Percentiles rank a stretch among this genome's conserved stretches.
Evolutionary conservation across 352 stramenopile genomes (phyloP).

Genomic region (Pythium folliculosum): DNA sequence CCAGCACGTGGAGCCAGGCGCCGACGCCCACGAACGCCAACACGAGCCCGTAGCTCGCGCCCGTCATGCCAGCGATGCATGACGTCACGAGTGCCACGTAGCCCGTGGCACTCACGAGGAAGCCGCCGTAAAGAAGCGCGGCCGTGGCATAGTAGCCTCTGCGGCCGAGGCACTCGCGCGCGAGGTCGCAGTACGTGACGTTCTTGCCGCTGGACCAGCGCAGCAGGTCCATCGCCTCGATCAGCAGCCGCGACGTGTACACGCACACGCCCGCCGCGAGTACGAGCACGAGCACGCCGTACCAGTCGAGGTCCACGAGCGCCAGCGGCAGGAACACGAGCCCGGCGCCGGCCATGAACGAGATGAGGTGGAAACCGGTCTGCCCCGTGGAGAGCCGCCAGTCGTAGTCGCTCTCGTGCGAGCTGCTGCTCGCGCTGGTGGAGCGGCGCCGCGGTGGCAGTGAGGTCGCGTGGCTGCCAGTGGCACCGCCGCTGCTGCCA

Average conservation of each 20-base stretch:
- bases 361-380: slow-evolving; percentile 69
- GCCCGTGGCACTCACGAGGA: slow-evolving; percentile 60
- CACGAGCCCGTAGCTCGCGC: slow-evolving; percentile 51
- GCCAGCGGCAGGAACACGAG: slow-evolving; percentile 74
- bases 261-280: slow-evolving; percentile 50
- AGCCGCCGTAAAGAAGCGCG: slow-evolving; percentile 54
- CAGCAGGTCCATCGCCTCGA: slow-evolving; percentile 70
- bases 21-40: slow-evolving; percentile 51
- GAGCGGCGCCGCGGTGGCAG: neutral
- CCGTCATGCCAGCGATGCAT: slow-evolving; percentile 65
- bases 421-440: slow-evolving; percentile 5
- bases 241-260: slow-evolving; percentile 68
- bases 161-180: slow-evolving; percentile 62
- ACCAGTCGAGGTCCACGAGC: slow-evolving; percentile 82
- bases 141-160: slow-evolving; percentile 43
- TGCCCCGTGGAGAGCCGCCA: slow-evolving; percentile 57
- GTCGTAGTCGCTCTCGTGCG: slow-evolving; percentile 10
- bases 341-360: slow-evolving; percentile 73
- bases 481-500: too few relatives aligned
- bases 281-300: slow-evolving; percentile 60
- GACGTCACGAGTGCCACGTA: slow-evolving; percentile 58
- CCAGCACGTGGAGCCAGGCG: slow-evolving; percentile 71
- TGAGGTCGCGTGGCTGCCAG: neutral
- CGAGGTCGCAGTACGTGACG: slow-evolving; percentile 73
- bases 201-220: slow-evolving; percentile 62